Evolutionary conservation across 768 basidiomycete genomes (phyloP).

Genomic region (Pholiota molesta): DNA sequence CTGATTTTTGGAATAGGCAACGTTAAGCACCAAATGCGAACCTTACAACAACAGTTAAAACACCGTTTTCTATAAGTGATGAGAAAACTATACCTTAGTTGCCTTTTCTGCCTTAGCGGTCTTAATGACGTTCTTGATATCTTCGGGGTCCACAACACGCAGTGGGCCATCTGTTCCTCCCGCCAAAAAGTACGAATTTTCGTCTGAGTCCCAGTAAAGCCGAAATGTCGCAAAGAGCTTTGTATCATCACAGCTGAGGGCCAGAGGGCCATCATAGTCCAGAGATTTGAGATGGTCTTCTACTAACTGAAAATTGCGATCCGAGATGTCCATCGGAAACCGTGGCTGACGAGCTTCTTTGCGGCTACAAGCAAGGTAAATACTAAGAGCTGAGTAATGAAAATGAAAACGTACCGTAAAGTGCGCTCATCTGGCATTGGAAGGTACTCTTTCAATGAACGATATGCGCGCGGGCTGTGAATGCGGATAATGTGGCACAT

Average conservation of each 20-base stretch:
- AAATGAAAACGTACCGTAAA: background rate
- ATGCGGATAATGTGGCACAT: conserved; percentile 29
- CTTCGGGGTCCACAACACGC: conserved; percentile 24
- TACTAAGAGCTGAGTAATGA: too few species aligned
- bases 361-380: too few species aligned
- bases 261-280: conserved; percentile 27
- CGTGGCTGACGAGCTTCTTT: conserved; percentile 19
- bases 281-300: conserved; percentile 17
- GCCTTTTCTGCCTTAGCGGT: conserved; percentile 1
- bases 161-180: conserved; percentile 26
- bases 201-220: conserved; percentile 25
- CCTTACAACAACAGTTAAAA: too few species aligned
- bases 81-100: too few species aligned
- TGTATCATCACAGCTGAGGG: conserved; percentile 38
- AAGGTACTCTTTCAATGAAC: conserved; percentile 17
- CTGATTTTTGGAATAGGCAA: conserved; percentile 36
- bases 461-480: conserved; percentile 31
- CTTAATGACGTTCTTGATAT: conserved; percentile 14
- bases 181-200: conserved; percentile 26
- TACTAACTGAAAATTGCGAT: conserved; percentile 16
- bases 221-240: conserved; percentile 31
- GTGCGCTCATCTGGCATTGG: conserved; percentile 5
- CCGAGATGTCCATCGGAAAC: conserved; percentile 24
- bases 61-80: too few species aligned
- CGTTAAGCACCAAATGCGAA: conserved; percentile 35